These are phyloP conservation scores for Tremella yokohamensis DNA, from an alignment of 768 basidiomycete genomes.

Conservation along the genomic window DNA sequence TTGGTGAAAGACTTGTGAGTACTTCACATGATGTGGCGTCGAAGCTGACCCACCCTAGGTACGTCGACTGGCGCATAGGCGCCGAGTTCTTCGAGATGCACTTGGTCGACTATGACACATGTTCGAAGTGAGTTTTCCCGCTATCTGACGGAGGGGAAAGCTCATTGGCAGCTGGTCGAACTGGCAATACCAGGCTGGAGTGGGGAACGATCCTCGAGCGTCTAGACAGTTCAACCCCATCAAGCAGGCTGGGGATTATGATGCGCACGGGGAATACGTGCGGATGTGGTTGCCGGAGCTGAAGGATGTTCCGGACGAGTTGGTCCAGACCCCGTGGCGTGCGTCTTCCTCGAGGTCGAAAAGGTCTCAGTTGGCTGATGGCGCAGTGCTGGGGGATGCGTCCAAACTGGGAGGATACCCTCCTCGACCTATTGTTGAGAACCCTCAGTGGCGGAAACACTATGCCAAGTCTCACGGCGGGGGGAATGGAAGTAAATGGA, in stretches of 20 bases:
- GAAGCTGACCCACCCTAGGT: constrained; percentile 18
- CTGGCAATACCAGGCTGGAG: constrained; percentile 46
- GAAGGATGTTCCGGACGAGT: constrained; percentile 32
- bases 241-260: constrained; percentile 51
- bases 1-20: constrained; percentile 52
- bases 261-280: constrained; percentile 39
- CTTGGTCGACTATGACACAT: constrained; percentile 60
- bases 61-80: constrained; percentile 55
- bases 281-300: constrained; percentile 47
- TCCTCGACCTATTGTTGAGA: constrained; percentile 34
- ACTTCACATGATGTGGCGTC: background rate
- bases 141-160: constrained; percentile 5
- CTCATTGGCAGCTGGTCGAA: constrained; percentile 45
- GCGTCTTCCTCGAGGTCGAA: constrained; percentile 16
- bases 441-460: constrained; percentile 42
- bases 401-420: constrained; percentile 36
- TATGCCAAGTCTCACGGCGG: constrained; percentile 23
- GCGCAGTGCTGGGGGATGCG: constrained; percentile 22
- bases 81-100: constrained; percentile 56
- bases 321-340: constrained; percentile 50
- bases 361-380: background rate
- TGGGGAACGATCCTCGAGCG: constrained; percentile 50
- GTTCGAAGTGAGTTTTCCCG: constrained; percentile 55
- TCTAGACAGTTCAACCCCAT: constrained; percentile 51
- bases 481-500: background rate